Percentiles rank a stretch among this genome's conserved stretches.
Conservation (phyloP, 148 eudicot genomes). For the Pharnaceum exiguum region DNA sequence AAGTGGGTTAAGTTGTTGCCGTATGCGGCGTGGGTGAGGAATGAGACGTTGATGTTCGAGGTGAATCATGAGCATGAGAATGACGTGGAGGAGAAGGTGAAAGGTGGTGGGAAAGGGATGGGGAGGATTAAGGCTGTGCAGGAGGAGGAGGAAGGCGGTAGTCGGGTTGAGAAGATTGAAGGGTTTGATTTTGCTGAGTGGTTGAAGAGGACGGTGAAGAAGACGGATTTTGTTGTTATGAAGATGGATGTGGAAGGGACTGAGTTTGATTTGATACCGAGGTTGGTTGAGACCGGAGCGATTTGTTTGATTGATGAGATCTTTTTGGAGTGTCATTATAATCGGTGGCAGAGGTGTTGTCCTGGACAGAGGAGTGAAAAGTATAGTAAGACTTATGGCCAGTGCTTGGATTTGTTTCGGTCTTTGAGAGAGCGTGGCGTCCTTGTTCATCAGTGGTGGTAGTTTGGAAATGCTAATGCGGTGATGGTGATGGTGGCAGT, state of each 20-base stretch:
- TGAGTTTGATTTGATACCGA: slow-evolving; percentile 82
- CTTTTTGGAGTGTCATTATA: slow-evolving; percentile 92
- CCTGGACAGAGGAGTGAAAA: slow-evolving; percentile 77
- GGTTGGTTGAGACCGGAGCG: slow-evolving; percentile 81
- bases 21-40: slow-evolving; percentile 90
- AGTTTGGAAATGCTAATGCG: too few species aligned
- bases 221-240: slow-evolving; percentile 87
- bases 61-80: slow-evolving; percentile 63
- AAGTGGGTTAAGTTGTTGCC: slow-evolving; percentile 75
- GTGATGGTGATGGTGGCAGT: too few species aligned
- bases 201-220: slow-evolving; percentile 67
- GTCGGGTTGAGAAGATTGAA: slow-evolving; percentile 46
- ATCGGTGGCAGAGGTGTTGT: slow-evolving; percentile 93
- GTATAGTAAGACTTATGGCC: slow-evolving; percentile 72
- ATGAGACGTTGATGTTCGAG: slow-evolving; percentile 84
- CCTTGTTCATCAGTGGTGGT: slow-evolving; percentile 99
- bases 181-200: slow-evolving; percentile 94
- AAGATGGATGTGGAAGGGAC: slow-evolving; percentile 99
- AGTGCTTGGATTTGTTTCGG: slow-evolving; percentile 71
- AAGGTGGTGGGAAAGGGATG: slow-evolving; percentile 54
- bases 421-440: slow-evolving; percentile 79
- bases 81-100: slow-evolving; percentile 59
- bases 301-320: slow-evolving; percentile 93
- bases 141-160: slow-evolving; percentile 19
- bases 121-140: slow-evolving; percentile 77